Conservation (phyloP, 805 yeast genomes). For the Babjeviella inositovora region DNA sequence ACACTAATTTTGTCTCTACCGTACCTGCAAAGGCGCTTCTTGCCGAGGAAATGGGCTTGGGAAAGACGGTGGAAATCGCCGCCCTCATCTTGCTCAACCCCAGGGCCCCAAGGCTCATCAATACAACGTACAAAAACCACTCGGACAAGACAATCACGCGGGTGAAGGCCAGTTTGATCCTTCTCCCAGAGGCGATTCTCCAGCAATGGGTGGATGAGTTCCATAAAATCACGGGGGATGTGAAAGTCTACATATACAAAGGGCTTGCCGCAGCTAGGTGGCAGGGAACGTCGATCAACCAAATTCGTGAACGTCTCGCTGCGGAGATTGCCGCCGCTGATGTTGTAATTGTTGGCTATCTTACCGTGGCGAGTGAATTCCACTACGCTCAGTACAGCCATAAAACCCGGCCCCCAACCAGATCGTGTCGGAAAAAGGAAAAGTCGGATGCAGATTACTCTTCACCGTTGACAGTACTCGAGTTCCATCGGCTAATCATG, state of each 20-base stretch:
- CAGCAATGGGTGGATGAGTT: conserved; percentile 82
- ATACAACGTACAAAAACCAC: conserved; percentile 7
- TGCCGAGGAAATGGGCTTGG: conserved; percentile 96
- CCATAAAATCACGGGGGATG: conserved; percentile 32
- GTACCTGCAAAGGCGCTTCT: conserved; percentile 43
- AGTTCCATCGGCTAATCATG: conserved; percentile 79
- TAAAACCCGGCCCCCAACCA: conserved; percentile 26
- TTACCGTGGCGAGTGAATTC: conserved; percentile 54
- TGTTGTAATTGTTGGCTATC: conserved; percentile 68
- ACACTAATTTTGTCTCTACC: conserved; percentile 4
- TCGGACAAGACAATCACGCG: conserved; percentile 13
- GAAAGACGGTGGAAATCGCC: conserved; percentile 80
- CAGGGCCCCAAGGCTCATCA: conserved; percentile 15
- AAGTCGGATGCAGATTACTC: conserved; percentile 29
- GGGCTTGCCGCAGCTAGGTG: conserved; percentile 28
- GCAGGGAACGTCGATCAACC: conserved; percentile 9
- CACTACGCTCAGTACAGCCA: conserved; percentile 69
- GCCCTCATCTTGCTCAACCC: conserved; percentile 48
- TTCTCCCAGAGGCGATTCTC: conserved; percentile 75
- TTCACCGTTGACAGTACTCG: conserved; percentile 68
- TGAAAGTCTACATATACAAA: conserved; percentile 46
- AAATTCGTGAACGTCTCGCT: conserved; percentile 17
- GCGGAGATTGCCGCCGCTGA: conserved; percentile 47
- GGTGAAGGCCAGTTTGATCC: conserved; percentile 59
- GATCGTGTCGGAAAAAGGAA: conserved; percentile 15